A percentile compares a stretch with the other conserved stretches of the same genome.
These are phyloP conservation scores for Globisporangium paroecandrum DNA, from an alignment of 352 stramenopile genomes.

Conservation along the genomic window DNA sequence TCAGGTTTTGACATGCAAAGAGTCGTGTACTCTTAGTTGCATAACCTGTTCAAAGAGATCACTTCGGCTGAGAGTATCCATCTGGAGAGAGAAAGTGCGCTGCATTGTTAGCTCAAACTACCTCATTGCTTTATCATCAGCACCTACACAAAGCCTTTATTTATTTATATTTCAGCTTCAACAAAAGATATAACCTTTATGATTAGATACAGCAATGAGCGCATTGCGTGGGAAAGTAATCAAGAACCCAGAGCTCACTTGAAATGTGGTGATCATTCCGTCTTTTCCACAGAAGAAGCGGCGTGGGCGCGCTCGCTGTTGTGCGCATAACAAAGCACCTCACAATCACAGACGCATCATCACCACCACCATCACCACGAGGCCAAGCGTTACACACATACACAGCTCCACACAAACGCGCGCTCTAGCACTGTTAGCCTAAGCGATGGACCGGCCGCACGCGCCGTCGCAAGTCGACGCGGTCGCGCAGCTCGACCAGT, in stretches of 20 bases:
- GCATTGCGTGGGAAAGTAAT: not conserved
- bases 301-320: not conserved
- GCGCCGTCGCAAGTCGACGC: slow-evolving; percentile 8
- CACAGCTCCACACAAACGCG: not conserved
- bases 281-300: not conserved
- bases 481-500: slow-evolving; percentile 26
- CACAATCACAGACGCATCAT: not conserved
- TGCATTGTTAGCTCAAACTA: not conserved
- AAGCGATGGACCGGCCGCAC: slow-evolving; percentile 14
- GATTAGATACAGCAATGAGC: not conserved
- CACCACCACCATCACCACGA: not conserved
- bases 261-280: not conserved
- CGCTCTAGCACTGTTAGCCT: not conserved
- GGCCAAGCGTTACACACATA: not conserved
- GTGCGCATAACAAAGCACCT: not conserved
- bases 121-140: too few relatives aligned
- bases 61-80: not conserved
- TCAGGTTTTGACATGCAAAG: not conserved
- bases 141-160: not conserved
- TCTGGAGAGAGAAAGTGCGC: not conserved
- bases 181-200: not conserved
- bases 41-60: not conserved
- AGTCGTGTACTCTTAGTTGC: not conserved
- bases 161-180: not conserved
- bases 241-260: not conserved